Base-by-base conservation (phyloP, 2,329 filamentous ascomycete species). In the Aspergillus ibericus region DNA sequence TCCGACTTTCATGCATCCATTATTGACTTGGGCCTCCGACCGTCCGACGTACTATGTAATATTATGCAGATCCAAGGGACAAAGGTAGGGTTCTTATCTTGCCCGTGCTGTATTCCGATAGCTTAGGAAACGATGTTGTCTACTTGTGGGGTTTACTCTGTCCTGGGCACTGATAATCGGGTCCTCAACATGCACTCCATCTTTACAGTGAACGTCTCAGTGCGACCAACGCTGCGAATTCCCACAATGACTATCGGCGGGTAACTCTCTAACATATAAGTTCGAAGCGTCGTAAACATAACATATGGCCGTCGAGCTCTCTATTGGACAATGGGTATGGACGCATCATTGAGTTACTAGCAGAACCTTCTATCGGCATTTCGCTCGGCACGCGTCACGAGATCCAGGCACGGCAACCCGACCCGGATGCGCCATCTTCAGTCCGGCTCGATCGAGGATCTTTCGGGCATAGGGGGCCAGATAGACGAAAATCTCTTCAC, bases 331-430 rank as follows among this genome's bases (percentile, higher is more conserved):
- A 22, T 10, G 35, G 5, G 16, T 25, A 10, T 25, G 10, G 16
- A 40, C 22, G 22, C 16, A 29, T 18, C 13, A 29, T 36, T n/a
- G 42, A 47, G 27, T 27, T 12, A 27, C 18, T 8, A 34, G 57
- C 13, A 1, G 50, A 51, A 51, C 46, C 8, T 57, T 44, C 34
- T 22, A 18, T 66, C 66, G 67, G 67, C 66, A 69, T 32, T 66
- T 66, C 51, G 32, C 52, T 68, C 67, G 67, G 67, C 61, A 68
- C 58, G 59, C 61, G 52, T 50, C 55, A 56, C 55, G 48, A 38
- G 27, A 32, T 12, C 25, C 53, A 59, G 53, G 56, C 42, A 61
- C 66, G 63, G 63, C 61, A 69, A 63, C 59, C 67, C 64, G 66
- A 68, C 63, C 59, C 65, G 61, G 47, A 60, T 59, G 57, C 58